Percentiles rank a stretch among this genome's conserved stretches.
Evolutionary conservation across 2,329 filamentous ascomycete genomes (phyloP).

Genomic region (Aspergillus intermedius): DNA sequence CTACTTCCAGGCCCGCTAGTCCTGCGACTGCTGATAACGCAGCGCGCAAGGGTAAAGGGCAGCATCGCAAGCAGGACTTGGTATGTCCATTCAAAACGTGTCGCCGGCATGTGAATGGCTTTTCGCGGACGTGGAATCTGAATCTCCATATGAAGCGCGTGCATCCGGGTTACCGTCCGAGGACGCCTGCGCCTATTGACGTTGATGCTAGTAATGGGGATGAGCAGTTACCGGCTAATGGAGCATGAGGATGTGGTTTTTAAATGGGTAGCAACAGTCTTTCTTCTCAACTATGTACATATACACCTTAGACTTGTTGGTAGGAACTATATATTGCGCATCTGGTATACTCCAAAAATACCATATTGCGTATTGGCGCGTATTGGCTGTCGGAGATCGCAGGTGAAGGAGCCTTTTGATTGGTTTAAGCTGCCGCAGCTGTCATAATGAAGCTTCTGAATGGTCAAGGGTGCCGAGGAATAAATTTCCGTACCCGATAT

Average conservation of each 20-base stretch:
- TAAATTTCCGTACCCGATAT: not conserved
- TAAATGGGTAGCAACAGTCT: not conserved
- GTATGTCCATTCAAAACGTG: slow-evolving; percentile 28
- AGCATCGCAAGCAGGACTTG: slow-evolving; percentile 21
- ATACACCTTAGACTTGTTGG: not conserved
- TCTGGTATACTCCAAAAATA: not conserved
- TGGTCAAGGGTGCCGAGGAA: not conserved
- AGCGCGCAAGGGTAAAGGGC: slow-evolving; percentile 16
- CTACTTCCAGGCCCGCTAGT: slow-evolving; percentile 9
- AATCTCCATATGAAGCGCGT: slow-evolving; percentile 29
- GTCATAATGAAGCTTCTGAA: not conserved
- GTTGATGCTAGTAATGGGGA: not conserved
- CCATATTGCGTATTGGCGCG: not conserved
- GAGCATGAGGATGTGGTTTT: not conserved
- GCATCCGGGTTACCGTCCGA: slow-evolving; percentile 19
- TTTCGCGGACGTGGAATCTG: slow-evolving; percentile 33
- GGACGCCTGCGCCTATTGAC: not conserved
- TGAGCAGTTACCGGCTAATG: not conserved
- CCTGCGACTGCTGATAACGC: slow-evolving; percentile 1
- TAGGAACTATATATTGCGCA: not conserved
- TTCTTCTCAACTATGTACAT: not conserved
- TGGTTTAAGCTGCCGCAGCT: not conserved
- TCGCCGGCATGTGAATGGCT: slow-evolving; percentile 23
- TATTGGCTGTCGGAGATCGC: not conserved
- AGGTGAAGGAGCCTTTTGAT: not conserved